Base-by-base conservation (phyloP, 441 rosid genomes). In the Populus hybrid region DNA sequence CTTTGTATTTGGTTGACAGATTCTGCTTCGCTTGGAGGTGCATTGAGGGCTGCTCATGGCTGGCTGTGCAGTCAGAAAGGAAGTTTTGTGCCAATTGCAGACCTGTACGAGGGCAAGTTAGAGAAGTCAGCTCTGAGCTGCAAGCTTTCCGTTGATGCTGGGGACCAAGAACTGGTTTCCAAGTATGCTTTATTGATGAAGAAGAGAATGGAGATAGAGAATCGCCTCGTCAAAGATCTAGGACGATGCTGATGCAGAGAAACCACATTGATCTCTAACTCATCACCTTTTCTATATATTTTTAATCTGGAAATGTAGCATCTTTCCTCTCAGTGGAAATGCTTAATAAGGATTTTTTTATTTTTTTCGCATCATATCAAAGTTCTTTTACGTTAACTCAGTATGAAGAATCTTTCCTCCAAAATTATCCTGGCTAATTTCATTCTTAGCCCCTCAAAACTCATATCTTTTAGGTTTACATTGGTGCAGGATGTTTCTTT, bases 21-120 rank as follows among this genome's bases (percentile, higher is more conserved):
- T 88, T 95, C 99, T 30, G 32, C 32, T 30, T 30, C 32, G 32
- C 32, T 95, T 11, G 99, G 99, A 85, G 98, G 93, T 74, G 97
- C 99, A 46, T 78, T 95, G 77, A 91, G 98, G 78, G 99, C 97
- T 21, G 97, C 97, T 6, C 98, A 95, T 40, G 97, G 98, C 69
- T 95, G 95, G 97, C 46, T 95, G 77, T 95, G 99, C 91, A 86
- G 72, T 84, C 86, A 83, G 70, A 87, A 87, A 59, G 97, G 94
- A 69, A 87, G 84, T 71, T 95, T 95, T 36, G 86, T 93, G 67
- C 88, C 93, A 12, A 91, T 95, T 20, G 89, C 99, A 16, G 3
- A 70, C 69, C 76, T 93, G 87, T 95, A 90, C 85, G 76, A 82
- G 76, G 87, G 85, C 84, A 92, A 85, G 81, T 68, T 87, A 77